Percentiles rank a stretch among this genome's conserved stretches.
phyloP scores from a whole-genome alignment of 331 rosid species.

The Malus hybrid region DNA sequence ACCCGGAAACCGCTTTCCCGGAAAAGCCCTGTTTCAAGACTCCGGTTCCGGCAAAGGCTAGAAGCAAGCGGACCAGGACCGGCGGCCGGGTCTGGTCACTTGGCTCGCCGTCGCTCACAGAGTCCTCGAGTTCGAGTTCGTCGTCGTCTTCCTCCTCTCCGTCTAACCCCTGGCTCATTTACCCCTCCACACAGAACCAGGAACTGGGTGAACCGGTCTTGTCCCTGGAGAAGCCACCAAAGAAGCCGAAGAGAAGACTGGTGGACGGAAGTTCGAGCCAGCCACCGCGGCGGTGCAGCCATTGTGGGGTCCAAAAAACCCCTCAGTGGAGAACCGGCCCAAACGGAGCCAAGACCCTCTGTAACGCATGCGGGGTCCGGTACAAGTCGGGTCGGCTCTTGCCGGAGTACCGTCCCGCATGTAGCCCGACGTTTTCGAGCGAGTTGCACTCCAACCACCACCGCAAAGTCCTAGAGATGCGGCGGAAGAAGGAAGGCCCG shows the following conservation, averaged over 20 bases:
- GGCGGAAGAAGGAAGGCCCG: slow-evolving; percentile 56
- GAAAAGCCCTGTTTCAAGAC: slow-evolving; percentile 39
- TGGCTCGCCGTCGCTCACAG: slow-evolving; percentile 44
- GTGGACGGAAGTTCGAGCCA: slow-evolving; percentile 8
- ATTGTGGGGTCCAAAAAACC: slow-evolving; percentile 93
- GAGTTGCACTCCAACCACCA: slow-evolving; percentile 89
- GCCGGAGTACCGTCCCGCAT: slow-evolving; percentile 92
- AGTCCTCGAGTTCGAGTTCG: slow-evolving; percentile 49
- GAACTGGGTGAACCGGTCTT: slow-evolving; percentile 18
- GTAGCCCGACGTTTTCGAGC: slow-evolving; percentile 85
- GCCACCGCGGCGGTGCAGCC: slow-evolving; percentile 73
- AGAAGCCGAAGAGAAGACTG: slow-evolving; percentile 35
- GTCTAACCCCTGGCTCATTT: slow-evolving; percentile 31
- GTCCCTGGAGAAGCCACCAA: slow-evolving; percentile 10
- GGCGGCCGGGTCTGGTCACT: slow-evolving; percentile 77
- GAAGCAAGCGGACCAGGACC: slow-evolving; percentile 64
- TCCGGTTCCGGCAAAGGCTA: slow-evolving; percentile 68
- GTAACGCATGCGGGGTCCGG: slow-evolving; percentile 90
- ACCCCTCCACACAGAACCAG: slow-evolving; percentile 13
- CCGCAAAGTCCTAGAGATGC: slow-evolving; percentile 93
- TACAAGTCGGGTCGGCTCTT: slow-evolving; percentile 10
- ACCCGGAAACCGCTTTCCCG: slow-evolving; percentile 6
- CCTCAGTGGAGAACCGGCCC: slow-evolving; percentile 99
- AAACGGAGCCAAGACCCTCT: slow-evolving; percentile 74
- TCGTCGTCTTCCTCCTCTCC: slow-evolving; percentile 51